Conservation (phyloP, 2,329 filamentous ascomycete species). For the Colletotrichum tofieldiae region DNA sequence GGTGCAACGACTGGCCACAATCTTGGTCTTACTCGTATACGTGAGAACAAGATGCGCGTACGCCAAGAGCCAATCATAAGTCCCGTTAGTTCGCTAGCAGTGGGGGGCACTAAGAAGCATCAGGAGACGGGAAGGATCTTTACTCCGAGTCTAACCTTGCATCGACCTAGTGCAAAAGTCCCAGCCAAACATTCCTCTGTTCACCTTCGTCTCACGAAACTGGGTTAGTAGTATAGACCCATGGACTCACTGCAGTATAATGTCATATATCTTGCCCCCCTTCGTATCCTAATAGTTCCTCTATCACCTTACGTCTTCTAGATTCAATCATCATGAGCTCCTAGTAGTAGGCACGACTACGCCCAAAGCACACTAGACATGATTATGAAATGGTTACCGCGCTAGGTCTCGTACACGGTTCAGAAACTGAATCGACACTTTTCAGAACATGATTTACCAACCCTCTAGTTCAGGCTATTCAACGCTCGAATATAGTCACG, state of each 20-base stretch:
- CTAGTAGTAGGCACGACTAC: too few relatives aligned
- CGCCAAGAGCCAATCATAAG: slow-evolving; percentile 1
- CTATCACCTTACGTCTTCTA: not conserved
- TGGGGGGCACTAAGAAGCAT: not conserved
- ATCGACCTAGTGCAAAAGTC: not conserved
- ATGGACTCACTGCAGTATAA: not conserved
- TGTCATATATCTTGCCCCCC: not conserved
- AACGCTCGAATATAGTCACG: too few relatives aligned
- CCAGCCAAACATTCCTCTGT: not conserved
- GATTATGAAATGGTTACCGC: too few relatives aligned
- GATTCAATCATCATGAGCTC: not conserved
- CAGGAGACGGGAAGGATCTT: not conserved
- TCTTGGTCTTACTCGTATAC: not conserved
- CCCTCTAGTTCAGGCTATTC: too few relatives aligned
- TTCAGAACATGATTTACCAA: too few relatives aligned
- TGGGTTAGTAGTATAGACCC: not conserved
- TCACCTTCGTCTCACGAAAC: not conserved
- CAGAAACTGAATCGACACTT: too few relatives aligned
- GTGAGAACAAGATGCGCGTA: not conserved
- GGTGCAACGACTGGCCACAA: not conserved
- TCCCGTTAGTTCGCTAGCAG: too few relatives aligned
- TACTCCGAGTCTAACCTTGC: not conserved
- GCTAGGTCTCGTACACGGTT: too few relatives aligned
- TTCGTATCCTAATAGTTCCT: not conserved
- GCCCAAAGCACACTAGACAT: too few relatives aligned